These are phyloP conservation scores for Tetrapisispora pingtungensis DNA, from an alignment of 805 yeast species.

Conservation along the genomic window DNA sequence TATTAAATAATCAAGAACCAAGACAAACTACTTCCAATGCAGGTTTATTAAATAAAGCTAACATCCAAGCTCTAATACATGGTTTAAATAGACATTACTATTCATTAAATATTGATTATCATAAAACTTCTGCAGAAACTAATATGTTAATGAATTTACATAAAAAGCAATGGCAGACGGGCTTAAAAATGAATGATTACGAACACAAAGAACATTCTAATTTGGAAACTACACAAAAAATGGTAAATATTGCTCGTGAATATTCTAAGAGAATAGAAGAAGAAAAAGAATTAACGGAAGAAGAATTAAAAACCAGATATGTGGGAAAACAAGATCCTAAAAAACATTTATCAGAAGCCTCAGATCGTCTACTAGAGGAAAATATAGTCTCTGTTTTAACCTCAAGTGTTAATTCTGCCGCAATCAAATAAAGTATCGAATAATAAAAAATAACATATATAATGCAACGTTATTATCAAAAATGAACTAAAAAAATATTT, in stretches of 20 bases:
- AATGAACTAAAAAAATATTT: too few relatives aligned
- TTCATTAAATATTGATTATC: conserved; percentile 89
- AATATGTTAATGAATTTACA: conserved; percentile 89
- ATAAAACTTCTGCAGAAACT: conserved; percentile 84
- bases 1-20: conserved; percentile 96
- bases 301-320: conserved; percentile 86
- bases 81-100: conserved; percentile 96
- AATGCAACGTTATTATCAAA: neutral
- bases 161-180: conserved; percentile 93
- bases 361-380: conserved; percentile 77
- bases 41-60: conserved; percentile 91
- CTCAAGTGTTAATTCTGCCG: conserved; percentile 81
- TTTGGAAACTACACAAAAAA: conserved; percentile 55
- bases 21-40: conserved; percentile 94
- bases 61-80: conserved; percentile 92
- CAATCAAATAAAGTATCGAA: conserved; percentile 46
- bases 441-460: neutral
- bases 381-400: conserved; percentile 82
- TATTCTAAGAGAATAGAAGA: conserved; percentile 86
- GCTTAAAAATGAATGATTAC: conserved; percentile 70
- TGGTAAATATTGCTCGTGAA: conserved; percentile 84
- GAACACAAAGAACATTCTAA: conserved; percentile 68
- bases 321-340: conserved; percentile 99
- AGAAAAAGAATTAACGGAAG: conserved; percentile 80
- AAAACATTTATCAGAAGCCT: conserved; percentile 87